These are phyloP conservation scores for Fusarium floridanum DNA, from an alignment of 2,329 filamentous ascomycete genomes.

Conservation along the genomic window DNA sequence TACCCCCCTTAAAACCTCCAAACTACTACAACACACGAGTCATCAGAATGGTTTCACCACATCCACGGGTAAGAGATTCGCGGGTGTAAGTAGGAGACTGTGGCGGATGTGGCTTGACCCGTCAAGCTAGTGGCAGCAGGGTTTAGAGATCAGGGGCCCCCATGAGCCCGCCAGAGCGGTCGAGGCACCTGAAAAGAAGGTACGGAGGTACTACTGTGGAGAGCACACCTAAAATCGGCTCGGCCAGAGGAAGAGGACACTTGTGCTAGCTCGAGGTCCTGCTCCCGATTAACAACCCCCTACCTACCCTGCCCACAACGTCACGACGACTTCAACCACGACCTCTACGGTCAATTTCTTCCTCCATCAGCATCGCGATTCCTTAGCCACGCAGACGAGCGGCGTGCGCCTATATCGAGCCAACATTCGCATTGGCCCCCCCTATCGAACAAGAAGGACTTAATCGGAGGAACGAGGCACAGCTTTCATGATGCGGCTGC, in stretches of 20 bases:
- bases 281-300: conserved; percentile 33
- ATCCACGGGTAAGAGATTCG: background rate
- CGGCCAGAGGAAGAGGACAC: conserved; percentile 45
- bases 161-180: conserved; percentile 14
- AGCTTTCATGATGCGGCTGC: conserved; percentile 60
- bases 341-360: conserved; percentile 38
- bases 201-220: conserved; percentile 40
- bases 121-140: conserved; percentile 17
- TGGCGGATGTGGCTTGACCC: conserved; percentile 23
- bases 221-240: conserved; percentile 44
- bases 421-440: conserved; percentile 36
- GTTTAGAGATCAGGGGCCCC: conserved; percentile 11
- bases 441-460: conserved; percentile 15
- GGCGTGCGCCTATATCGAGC: conserved; percentile 36
- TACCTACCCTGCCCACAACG: conserved; percentile 43
- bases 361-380: conserved; percentile 14
- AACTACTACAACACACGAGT: background rate
- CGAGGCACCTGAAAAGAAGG: conserved; percentile 6
- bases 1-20: too few species aligned
- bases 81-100: background rate
- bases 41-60: background rate
- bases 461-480: conserved; percentile 16
- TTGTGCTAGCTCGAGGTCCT: conserved; percentile 45
- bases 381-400: conserved; percentile 35
- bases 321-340: conserved; percentile 38